Percentiles rank a stretch among this genome's conserved stretches.
Evolutionary conservation across 2,329 filamentous ascomycete species (phyloP).

Genomic region (Penicillium oxalicum): DNA sequence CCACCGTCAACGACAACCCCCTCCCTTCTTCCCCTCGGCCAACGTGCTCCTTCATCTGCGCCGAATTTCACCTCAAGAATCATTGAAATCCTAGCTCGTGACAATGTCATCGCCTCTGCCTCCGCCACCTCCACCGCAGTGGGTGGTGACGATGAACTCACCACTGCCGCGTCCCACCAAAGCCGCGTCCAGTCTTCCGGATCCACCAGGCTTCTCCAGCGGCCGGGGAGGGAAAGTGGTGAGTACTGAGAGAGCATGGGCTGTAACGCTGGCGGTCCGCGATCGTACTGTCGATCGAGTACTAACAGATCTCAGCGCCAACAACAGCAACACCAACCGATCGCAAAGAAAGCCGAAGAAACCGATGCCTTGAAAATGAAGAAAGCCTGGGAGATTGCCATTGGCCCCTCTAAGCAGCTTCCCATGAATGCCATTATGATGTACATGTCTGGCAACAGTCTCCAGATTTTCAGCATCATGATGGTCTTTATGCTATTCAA

Average conservation of each 20-base stretch:
- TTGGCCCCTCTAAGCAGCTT: slow-evolving; percentile 86
- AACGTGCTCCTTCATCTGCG: slow-evolving; percentile 5
- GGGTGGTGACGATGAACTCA: slow-evolving; percentile 74
- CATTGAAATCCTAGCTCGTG: not conserved
- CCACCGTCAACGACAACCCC: slow-evolving; percentile 5
- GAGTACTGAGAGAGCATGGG: slow-evolving; percentile 37
- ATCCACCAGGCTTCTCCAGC: slow-evolving; percentile 78
- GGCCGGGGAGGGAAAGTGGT: slow-evolving; percentile 42
- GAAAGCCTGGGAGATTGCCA: slow-evolving; percentile 96
- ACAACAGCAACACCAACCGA: slow-evolving; percentile 29
- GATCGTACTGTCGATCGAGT: not conserved
- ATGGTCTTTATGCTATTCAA: slow-evolving; percentile 99
- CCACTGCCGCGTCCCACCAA: slow-evolving; percentile 64
- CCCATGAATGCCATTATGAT: slow-evolving; percentile 99
- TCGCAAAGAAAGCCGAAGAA: slow-evolving; percentile 56
- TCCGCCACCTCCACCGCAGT: slow-evolving; percentile 58
- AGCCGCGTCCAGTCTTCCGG: slow-evolving; percentile 56
- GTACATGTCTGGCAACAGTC: slow-evolving; percentile 99
- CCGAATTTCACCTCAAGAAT: not conserved
- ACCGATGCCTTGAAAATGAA: slow-evolving; percentile 96
- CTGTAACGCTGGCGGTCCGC: not conserved
- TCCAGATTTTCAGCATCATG: slow-evolving; percentile 99
- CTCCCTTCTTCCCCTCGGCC: not conserved
- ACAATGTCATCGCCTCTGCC: slow-evolving; percentile 20
- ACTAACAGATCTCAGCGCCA: slow-evolving; percentile 20